A percentile compares a stretch with the other conserved stretches of the same genome.
Conservation (phyloP, 2,329 filamentous ascomycete genomes). For the Trichophyton equinum region DNA sequence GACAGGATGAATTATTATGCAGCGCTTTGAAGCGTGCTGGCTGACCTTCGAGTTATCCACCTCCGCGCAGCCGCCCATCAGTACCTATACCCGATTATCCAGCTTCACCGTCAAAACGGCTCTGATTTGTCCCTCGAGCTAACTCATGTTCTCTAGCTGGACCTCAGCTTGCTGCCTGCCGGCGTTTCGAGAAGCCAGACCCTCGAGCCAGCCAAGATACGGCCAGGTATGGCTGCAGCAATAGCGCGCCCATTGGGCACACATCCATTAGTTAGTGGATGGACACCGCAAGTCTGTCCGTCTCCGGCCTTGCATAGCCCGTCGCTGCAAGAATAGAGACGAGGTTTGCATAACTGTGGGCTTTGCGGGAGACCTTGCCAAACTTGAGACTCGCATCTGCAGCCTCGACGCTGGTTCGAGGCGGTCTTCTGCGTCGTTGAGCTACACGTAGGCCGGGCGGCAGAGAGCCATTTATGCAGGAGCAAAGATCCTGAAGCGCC, state of each 20-base stretch:
- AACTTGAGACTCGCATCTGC: not conserved
- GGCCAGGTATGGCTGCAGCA: constrained; percentile 1
- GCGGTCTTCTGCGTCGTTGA: not conserved
- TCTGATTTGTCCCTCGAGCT: not conserved
- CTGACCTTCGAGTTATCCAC: not conserved
- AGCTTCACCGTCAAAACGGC: not conserved
- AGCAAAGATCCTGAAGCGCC: not conserved
- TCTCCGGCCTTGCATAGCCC: not conserved
- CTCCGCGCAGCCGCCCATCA: not conserved
- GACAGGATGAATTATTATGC: not conserved
- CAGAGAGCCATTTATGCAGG: not conserved
- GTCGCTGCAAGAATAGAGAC: not conserved
- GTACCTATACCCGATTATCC: constrained; percentile 1
- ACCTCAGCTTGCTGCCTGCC: not conserved
- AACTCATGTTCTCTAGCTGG: not conserved
- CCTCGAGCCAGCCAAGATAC: not conserved
- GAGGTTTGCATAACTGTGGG: not conserved
- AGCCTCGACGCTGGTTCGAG: not conserved
- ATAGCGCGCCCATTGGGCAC: constrained; percentile 1
- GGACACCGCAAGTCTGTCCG: not conserved
- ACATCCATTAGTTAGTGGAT: not conserved
- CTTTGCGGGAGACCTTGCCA: not conserved
- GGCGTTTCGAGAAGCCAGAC: not conserved
- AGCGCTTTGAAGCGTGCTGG: not conserved
- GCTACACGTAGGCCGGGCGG: not conserved